These are phyloP conservation scores for Aspergillus bridgeri DNA, from an alignment of 495 filamentous ascomycete genomes.

Conservation along the genomic window DNA sequence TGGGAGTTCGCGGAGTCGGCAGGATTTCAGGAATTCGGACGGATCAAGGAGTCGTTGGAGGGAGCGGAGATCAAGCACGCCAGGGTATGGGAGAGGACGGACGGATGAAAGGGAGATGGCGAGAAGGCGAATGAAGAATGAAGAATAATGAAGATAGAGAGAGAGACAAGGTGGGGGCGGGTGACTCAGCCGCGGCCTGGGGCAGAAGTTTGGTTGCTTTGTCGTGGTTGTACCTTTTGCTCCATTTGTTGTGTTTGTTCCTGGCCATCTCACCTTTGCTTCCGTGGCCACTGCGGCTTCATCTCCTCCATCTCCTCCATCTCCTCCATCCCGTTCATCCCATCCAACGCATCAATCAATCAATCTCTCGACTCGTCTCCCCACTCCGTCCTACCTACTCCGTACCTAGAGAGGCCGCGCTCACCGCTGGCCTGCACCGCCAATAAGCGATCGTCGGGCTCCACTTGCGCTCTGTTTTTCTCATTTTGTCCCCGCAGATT, in stretches of 20 bases:
- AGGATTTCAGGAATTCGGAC: slow-evolving; percentile 34
- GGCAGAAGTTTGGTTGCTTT: background rate
- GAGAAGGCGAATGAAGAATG: too few relatives aligned
- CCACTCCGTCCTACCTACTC: background rate
- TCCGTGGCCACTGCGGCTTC: too few relatives aligned
- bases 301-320: background rate
- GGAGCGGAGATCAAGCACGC: slow-evolving; percentile 44
- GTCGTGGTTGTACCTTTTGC: background rate
- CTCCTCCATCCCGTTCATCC: background rate
- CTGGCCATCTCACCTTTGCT: too few relatives aligned
- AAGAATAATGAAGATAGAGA: background rate
- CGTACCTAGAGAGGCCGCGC: background rate
- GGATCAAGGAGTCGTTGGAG: slow-evolving; percentile 26
- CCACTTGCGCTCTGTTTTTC: background rate
- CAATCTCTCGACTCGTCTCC: too few relatives aligned
- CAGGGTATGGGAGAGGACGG: background rate
- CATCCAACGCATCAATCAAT: background rate
- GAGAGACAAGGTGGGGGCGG: background rate
- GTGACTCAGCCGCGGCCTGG: background rate
- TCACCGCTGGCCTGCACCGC: background rate
- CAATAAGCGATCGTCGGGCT: background rate
- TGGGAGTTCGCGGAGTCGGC: slow-evolving; percentile 35
- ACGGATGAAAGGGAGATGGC: background rate
- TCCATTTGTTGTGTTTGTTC: background rate
- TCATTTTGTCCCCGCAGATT: background rate